Percentiles rank a stretch among this genome's conserved stretches.
Evolutionary conservation across 768 basidiomycete genomes (phyloP).

Genomic region (Phlebiopsis flavidoalba): DNA sequence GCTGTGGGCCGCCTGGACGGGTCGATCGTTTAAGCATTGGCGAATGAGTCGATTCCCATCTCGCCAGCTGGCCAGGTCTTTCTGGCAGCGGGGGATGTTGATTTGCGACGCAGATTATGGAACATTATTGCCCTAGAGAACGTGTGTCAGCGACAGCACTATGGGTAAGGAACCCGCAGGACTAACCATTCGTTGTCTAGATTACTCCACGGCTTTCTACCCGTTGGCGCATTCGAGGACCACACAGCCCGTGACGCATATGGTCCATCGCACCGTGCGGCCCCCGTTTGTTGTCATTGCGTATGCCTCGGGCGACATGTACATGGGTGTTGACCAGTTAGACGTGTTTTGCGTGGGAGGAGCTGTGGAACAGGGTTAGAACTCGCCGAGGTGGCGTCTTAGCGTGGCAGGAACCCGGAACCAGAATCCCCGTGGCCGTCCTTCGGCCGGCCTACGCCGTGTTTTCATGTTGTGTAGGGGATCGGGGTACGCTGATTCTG

Average conservation of each 20-base stretch:
- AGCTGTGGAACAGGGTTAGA: no score
- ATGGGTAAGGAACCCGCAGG: neutral
- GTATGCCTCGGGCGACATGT: constrained; percentile 98
- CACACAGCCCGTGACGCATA: constrained; percentile 98
- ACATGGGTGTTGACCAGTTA: constrained; percentile 99
- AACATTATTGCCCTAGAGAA: constrained; percentile 95
- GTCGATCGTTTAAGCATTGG: constrained; percentile 84
- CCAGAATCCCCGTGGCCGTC: constrained; percentile 19
- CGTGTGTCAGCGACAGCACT: neutral
- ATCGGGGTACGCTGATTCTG: constrained; percentile 82
- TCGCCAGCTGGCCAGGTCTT: constrained; percentile 80
- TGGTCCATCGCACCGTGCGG: constrained; percentile 92
- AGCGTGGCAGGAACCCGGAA: neutral
- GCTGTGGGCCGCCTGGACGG: constrained; percentile 71
- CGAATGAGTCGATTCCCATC: constrained; percentile 88
- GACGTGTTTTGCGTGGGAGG: no score
- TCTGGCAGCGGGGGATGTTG: constrained; percentile 96
- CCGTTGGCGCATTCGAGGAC: constrained; percentile 94
- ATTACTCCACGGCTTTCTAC: constrained; percentile 97
- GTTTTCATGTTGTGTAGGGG: constrained; percentile 71
- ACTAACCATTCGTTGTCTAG: constrained; percentile 97
- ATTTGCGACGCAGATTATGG: constrained; percentile 94
- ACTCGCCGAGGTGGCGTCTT: constrained; percentile 14
- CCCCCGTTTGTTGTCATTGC: constrained; percentile 87
- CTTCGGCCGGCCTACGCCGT: constrained; percentile 59